These are phyloP conservation scores for Blastosporella zonata DNA, from an alignment of 1,284 basidiomycete species.

Conservation along the genomic window DNA sequence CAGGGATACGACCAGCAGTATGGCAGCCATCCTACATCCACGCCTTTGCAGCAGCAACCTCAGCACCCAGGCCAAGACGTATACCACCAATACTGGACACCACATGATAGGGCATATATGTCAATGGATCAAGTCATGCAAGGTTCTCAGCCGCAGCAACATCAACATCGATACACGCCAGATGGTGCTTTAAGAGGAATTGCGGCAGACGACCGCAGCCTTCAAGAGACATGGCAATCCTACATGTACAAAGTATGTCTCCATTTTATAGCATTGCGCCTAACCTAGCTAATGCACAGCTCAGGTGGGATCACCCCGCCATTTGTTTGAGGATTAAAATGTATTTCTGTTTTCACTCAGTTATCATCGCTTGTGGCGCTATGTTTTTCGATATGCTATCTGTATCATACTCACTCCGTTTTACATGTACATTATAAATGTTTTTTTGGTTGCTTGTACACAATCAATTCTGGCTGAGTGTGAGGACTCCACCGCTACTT, in stretches of 20 bases:
- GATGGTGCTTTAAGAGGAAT: conserved; percentile 40
- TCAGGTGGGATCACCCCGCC: conserved; percentile 38
- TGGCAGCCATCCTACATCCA: background rate
- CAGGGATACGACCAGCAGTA: conserved; percentile 3
- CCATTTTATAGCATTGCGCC: background rate
- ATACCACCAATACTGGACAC: conserved; percentile 30
- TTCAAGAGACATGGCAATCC: conserved; percentile 59
- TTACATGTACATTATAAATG: background rate
- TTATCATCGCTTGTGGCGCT: background rate
- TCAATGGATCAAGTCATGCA: conserved; percentile 12
- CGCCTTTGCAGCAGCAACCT: conserved; percentile 11
- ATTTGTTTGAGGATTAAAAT: conserved; percentile 23
- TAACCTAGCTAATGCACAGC: background rate
- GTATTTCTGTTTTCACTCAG: background rate
- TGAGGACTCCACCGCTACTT: too few species aligned
- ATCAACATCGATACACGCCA: conserved; percentile 34
- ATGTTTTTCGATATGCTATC: background rate
- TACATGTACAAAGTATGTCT: conserved; percentile 48
- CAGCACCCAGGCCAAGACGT: conserved; percentile 14
- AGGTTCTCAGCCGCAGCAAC: background rate
- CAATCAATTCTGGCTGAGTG: too few species aligned
- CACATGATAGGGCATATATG: conserved; percentile 18
- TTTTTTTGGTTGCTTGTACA: too few species aligned
- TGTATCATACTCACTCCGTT: background rate
- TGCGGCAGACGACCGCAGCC: conserved; percentile 44